phyloP scores from a whole-genome alignment of 345 rosid genomes.

The Jatropha curcas region DNA sequence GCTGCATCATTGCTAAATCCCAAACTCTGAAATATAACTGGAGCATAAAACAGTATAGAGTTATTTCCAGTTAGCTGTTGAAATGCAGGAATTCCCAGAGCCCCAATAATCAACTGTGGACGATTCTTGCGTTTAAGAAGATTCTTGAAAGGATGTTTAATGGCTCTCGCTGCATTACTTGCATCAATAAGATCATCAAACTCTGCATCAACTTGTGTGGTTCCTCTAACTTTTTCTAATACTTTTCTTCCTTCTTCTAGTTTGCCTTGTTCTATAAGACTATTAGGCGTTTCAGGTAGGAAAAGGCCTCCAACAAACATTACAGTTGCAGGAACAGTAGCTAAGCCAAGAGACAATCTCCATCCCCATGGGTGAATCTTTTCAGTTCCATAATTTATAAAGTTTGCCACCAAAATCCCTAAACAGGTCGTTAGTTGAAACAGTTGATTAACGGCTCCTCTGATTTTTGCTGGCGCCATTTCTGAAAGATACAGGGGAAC shows the following conservation, averaged over 20 bases:
- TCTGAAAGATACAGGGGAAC: constrained; percentile 87
- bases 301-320: constrained; percentile 33
- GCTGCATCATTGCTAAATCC: constrained; percentile 45
- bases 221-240: constrained; percentile 35
- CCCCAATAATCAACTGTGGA: constrained; percentile 31
- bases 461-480: constrained; percentile 83
- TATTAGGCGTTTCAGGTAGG: constrained; percentile 44
- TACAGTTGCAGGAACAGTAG: constrained; percentile 38
- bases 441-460: constrained; percentile 79
- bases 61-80: constrained; percentile 54
- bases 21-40: constrained; percentile 49
- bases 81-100: constrained; percentile 43
- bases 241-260: constrained; percentile 24
- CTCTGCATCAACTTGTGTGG: constrained; percentile 31
- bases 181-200: constrained; percentile 34
- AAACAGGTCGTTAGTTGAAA: constrained; percentile 85
- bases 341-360: constrained; percentile 40
- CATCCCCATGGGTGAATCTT: constrained; percentile 59
- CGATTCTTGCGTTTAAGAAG: constrained; percentile 25
- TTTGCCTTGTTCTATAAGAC: constrained; percentile 34
- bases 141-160: constrained; percentile 39
- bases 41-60: constrained; percentile 51
- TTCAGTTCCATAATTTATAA: constrained; percentile 66
- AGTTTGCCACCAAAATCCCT: constrained; percentile 72
- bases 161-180: constrained; percentile 31